Conservation (phyloP, 2,329 filamentous ascomycete species). For the Emydomyces testavorans region DNA sequence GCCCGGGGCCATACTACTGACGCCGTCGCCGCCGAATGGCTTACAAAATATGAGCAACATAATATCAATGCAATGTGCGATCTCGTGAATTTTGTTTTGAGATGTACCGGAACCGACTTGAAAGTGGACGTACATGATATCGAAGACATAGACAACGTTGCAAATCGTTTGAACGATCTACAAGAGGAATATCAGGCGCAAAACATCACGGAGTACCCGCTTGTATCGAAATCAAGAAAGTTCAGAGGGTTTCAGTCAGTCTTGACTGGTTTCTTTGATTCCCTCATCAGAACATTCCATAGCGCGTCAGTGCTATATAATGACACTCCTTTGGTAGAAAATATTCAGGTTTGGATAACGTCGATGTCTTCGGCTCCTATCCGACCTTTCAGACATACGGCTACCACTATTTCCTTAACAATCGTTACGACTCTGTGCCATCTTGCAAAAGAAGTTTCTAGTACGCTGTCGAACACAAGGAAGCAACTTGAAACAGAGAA, state of each 20-base stretch:
- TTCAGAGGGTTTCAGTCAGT: slow-evolving; percentile 66
- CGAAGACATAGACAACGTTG: slow-evolving; percentile 75
- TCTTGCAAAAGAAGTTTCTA: slow-evolving; percentile 58
- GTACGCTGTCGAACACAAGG: slow-evolving; percentile 61
- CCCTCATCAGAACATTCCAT: slow-evolving; percentile 65
- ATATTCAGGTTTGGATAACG: slow-evolving; percentile 77
- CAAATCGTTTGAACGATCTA: slow-evolving; percentile 67
- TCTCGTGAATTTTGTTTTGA: slow-evolving; percentile 51
- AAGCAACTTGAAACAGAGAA: slow-evolving; percentile 70
- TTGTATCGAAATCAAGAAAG: slow-evolving; percentile 70
- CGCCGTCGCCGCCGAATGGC: slow-evolving; percentile 47
- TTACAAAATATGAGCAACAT: slow-evolving; percentile 45
- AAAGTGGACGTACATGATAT: slow-evolving; percentile 73
- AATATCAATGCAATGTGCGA: slow-evolving; percentile 46
- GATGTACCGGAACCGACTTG: slow-evolving; percentile 66
- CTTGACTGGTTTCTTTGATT: slow-evolving; percentile 66
- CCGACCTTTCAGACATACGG: slow-evolving; percentile 86
- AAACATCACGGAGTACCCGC: slow-evolving; percentile 79
- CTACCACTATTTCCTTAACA: slow-evolving; percentile 70
- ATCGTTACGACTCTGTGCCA: slow-evolving; percentile 68
- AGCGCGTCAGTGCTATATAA: slow-evolving; percentile 72
- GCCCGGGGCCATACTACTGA: slow-evolving; percentile 44
- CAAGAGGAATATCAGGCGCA: slow-evolving; percentile 76
- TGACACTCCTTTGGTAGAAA: slow-evolving; percentile 67
- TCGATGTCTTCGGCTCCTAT: slow-evolving; percentile 81